Evolutionary conservation across 305 asterid genomes (phyloP), one percentile per base, ranked within the genome.

Genomic region (Fraxinus velutina): DNA sequence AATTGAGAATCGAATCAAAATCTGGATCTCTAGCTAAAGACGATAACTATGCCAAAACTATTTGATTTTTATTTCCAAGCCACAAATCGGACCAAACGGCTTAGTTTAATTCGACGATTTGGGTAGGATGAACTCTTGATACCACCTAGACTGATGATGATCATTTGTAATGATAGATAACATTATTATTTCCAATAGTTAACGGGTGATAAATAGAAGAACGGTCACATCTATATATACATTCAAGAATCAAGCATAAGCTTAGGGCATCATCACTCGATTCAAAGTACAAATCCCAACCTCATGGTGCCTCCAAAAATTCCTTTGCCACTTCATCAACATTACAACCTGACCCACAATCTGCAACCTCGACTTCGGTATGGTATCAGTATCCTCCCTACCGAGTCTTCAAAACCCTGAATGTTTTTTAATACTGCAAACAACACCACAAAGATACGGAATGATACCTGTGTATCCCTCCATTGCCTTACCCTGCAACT

Each of bases 381-480:
- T 13, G 50, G 15, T 42, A 42, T 2, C 50, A 9, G 13, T 36
- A 42, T 42, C 50, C 50, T 42, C 50, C 50, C 10, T 42, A 42
- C 50, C 50, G 50, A 42, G 79, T 37, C 60, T 62, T 57, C 24
- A 62, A 81, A 76, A 81, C 33, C 81, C 84, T 15, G 55, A 78
- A 21, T 42, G 44, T 50, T 17, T 12, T 10, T 74, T 73, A 68
- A 33, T 47, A 19, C 79, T 73, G 73, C 32, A 7, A 80, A 34
- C 73, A 21, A 55, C 83, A 73, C 60, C 74, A 22, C 76, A 78
- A 2, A 73, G 74, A 39, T 52, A 80, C 15, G 62, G 79, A 55
- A 80, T 73, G 62, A 80, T 72, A 80, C 79, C 74, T 73, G 83
- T 55, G 8, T 80, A 73, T 52, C 79, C 42, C 73, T 72, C 74